Evolutionary conservation across 208 protist genomes (phyloP).

Genomic region (Trypanosoma conorhini): DNA sequence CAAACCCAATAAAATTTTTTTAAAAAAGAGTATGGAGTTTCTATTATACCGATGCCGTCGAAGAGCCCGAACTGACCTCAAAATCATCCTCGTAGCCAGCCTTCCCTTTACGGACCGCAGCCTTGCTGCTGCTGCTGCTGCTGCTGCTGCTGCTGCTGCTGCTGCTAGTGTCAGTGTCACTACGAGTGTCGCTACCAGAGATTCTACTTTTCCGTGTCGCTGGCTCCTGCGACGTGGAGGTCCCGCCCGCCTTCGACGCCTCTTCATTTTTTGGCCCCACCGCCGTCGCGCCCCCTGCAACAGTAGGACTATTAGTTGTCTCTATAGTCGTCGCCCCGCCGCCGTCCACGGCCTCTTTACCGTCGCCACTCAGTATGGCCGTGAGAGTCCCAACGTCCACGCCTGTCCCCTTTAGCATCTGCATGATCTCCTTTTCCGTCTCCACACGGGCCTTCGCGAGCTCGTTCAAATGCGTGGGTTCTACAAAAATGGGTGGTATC

Average conservation of each 20-base stretch:
- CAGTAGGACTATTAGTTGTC: slow-evolving; percentile 2
- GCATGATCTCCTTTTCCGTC: slow-evolving; percentile 67
- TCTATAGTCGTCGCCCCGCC: slow-evolving; percentile 3
- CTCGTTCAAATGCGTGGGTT: slow-evolving; percentile 70
- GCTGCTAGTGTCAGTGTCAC: neutral
- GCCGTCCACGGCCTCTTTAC: slow-evolving; percentile 1
- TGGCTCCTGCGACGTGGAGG: neutral
- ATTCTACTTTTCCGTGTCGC: neutral
- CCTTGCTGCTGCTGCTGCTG: neutral
- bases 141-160: neutral
- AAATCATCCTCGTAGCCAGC: slow-evolving; percentile 34
- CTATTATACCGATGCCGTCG: slow-evolving; percentile 10
- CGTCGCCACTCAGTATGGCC: slow-evolving; percentile 33
- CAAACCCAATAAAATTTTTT: neutral
- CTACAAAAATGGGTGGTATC: slow-evolving; percentile 82
- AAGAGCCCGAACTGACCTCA: slow-evolving; percentile 23
- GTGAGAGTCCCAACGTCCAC: slow-evolving; percentile 59
- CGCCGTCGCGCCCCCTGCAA: neutral
- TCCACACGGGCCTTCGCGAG: slow-evolving; percentile 57
- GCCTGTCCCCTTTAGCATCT: slow-evolving; percentile 65
- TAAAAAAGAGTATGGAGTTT: slow-evolving; percentile 2
- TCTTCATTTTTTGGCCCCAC: neutral
- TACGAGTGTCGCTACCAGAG: neutral
- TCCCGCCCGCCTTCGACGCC: neutral
- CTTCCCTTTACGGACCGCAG: neutral